These are phyloP conservation scores for Tricholoma hemisulphureum DNA, from an alignment of 768 basidiomycete species.

Conservation along the genomic window DNA sequence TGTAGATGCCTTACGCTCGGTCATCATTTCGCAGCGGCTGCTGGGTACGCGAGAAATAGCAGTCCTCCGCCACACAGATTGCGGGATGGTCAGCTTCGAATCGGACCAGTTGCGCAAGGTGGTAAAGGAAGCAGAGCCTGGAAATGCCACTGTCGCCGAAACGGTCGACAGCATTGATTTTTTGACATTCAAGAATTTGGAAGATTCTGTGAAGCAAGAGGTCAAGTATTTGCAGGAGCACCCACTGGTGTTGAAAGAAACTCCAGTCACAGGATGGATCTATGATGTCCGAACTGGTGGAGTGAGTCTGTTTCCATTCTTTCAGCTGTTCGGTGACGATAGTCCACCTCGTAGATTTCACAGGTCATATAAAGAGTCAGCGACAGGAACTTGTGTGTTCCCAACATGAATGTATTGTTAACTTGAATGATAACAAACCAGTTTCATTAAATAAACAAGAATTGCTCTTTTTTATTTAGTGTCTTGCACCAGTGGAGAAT, in stretches of 20 bases:
- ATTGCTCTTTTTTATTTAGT: too few species aligned
- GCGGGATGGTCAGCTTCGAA: constrained; percentile 70
- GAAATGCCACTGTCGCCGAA: constrained; percentile 25
- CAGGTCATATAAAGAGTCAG: too few species aligned
- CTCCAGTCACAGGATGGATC: constrained; percentile 63
- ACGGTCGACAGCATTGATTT: constrained; percentile 49
- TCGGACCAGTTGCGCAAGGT: constrained; percentile 46
- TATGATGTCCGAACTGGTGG: constrained; percentile 64
- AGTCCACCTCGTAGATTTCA: too few species aligned
- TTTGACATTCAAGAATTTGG: constrained; percentile 50
- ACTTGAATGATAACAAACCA: too few species aligned
- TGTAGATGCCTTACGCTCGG: constrained; percentile 60
- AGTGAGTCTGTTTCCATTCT: constrained; percentile 30
- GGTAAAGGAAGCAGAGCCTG: constrained; percentile 47
- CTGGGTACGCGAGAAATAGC: constrained; percentile 69
- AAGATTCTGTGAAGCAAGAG: constrained; percentile 56
- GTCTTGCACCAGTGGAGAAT: too few species aligned
- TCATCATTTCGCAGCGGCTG: constrained; percentile 72
- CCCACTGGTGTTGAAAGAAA: constrained; percentile 53
- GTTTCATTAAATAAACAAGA: too few species aligned
- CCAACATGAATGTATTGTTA: too few species aligned
- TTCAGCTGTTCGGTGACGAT: not conserved
- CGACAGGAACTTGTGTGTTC: too few species aligned
- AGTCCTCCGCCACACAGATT: constrained; percentile 69
- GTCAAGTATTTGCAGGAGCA: constrained; percentile 55